These are phyloP conservation scores for Trypanosoma platydactyli DNA, from an alignment of 208 protist species.

Conservation along the genomic window DNA sequence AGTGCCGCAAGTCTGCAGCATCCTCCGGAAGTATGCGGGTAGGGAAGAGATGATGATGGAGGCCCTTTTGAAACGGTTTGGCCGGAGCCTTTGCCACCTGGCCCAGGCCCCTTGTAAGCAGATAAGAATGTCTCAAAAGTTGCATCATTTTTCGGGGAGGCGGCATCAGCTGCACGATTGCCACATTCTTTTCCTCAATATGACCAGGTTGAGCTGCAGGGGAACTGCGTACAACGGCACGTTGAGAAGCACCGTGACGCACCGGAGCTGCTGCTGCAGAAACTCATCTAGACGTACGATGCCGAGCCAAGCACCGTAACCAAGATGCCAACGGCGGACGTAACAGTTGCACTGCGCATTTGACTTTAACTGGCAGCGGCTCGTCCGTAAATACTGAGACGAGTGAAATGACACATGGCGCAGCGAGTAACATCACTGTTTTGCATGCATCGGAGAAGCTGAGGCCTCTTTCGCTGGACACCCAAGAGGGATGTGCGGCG, in stretches of 20 bases:
- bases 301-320: neutral
- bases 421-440: too few species aligned
- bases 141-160: too few species aligned
- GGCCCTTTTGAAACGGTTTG: slow-evolving; percentile 16
- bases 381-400: neutral
- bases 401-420: neutral
- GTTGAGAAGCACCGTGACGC: neutral
- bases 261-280: neutral
- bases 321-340: neutral
- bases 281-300: neutral
- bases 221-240: neutral
- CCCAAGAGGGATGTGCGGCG: neutral
- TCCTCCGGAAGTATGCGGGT: slow-evolving; percentile 16
- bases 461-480: neutral
- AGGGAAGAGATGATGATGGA: slow-evolving; percentile 20
- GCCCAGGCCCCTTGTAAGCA: neutral
- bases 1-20: neutral
- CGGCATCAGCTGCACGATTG: neutral
- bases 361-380: neutral
- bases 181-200: neutral
- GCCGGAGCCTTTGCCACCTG: slow-evolving; percentile 7
- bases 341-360: too few species aligned
- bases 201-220: neutral
- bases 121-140: neutral
- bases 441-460: too few species aligned